Percentiles rank a stretch among this genome's conserved stretches.
These are phyloP conservation scores for Stylosanthes scabra DNA, from an alignment of 331 rosid species.

Conservation along the genomic window DNA sequence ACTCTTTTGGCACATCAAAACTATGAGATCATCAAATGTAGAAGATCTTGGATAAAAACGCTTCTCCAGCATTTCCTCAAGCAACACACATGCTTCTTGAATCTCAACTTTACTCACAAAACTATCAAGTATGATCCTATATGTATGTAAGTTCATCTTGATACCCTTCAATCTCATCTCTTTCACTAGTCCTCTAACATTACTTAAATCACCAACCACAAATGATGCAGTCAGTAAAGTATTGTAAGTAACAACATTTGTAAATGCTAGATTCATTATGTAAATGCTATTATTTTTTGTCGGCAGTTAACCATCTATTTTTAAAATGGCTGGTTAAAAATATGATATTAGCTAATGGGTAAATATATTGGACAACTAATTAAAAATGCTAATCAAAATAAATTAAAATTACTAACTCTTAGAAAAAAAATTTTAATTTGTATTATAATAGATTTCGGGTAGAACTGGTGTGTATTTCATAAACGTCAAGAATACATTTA, in stretches of 20 bases:
- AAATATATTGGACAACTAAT: no score
- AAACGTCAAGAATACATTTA: no score
- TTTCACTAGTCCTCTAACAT: constrained; percentile 54
- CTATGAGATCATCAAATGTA: constrained; percentile 60
- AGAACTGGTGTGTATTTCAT: no score
- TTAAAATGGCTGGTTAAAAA: no score
- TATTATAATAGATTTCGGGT: no score
- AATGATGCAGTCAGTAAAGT: constrained; percentile 57
- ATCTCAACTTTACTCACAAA: constrained; percentile 56
- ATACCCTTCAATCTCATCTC: constrained; percentile 70
- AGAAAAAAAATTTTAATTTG: no score
- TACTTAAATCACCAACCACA: constrained; percentile 46
- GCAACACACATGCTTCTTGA: constrained; percentile 58
- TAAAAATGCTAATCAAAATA: no score
- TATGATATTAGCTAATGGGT: no score
- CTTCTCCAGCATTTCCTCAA: constrained; percentile 74
- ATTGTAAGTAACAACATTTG: constrained; percentile 76
- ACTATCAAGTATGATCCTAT: constrained; percentile 71
- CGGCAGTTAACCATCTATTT: no score
- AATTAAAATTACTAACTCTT: no score
- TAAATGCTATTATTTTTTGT: no score
- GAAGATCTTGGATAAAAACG: constrained; percentile 53
- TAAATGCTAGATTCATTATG: no score
- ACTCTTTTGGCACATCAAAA: constrained; percentile 62
- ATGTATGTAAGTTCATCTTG: constrained; percentile 59